Conservation (phyloP, 345 rosid genomes). For the Microcos paniculata region DNA sequence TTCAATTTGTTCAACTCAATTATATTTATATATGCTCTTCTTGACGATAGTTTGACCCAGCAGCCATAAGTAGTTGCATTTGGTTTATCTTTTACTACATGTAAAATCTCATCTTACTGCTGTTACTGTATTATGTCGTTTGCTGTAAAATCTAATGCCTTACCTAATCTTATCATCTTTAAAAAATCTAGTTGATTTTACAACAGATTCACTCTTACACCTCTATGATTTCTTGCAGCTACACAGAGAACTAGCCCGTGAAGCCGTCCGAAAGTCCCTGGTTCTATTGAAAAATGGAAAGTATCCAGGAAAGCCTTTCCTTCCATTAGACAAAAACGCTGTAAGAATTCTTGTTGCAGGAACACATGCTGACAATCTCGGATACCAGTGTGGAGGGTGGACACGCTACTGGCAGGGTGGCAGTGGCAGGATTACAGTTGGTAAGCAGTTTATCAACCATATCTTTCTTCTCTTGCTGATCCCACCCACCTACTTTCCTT, state of each 20-base stretch:
- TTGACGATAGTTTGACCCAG: not conserved
- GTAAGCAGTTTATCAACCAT: conserved; percentile 35
- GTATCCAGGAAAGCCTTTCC: conserved; percentile 44
- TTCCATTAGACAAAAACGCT: conserved; percentile 69
- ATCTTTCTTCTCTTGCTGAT: not conserved
- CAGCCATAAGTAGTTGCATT: not conserved
- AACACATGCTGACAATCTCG: conserved; percentile 84
- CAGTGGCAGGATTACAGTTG: conserved; percentile 81
- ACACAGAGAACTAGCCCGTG: conserved; percentile 72
- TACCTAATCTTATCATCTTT: not conserved
- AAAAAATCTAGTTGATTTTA: not conserved
- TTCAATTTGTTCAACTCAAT: not conserved
- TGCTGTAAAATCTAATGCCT: not conserved
- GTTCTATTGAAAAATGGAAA: conserved; percentile 86
- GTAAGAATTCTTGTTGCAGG: conserved; percentile 71
- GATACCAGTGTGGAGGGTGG: conserved; percentile 96
- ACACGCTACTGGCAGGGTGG: conserved; percentile 63
- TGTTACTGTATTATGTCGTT: not conserved
- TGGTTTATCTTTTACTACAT: not conserved
- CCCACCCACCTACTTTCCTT: not conserved
- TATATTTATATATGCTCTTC: not conserved
- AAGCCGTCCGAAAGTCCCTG: conserved; percentile 87
- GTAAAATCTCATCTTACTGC: not conserved
- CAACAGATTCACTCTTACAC: not conserved
- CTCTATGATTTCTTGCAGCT: conserved; percentile 37